Conservation (phyloP, 2,329 filamentous ascomycete species). For the Dryadomyces quercus-mongolicae region DNA sequence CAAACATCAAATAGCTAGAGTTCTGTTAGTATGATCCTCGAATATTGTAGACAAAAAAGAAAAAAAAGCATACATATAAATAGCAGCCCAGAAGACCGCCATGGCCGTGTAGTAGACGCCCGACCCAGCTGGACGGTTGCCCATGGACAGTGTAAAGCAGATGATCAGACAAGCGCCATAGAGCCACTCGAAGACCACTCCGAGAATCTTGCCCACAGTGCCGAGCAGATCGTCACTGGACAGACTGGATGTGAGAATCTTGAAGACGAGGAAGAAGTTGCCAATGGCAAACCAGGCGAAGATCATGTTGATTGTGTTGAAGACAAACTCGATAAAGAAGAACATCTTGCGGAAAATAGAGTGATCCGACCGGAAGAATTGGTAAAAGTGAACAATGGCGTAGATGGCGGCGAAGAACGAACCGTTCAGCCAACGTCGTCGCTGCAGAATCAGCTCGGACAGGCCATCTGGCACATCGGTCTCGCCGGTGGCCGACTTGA, state of each 20-base stretch:
- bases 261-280: constrained; percentile 99
- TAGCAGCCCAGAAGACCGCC: constrained; percentile 95
- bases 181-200: constrained; percentile 89
- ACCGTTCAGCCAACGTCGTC: constrained; percentile 94
- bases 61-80: constrained; percentile 62
- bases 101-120: constrained; percentile 91
- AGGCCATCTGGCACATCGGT: constrained; percentile 93
- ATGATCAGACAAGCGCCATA: constrained; percentile 87
- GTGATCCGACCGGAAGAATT: constrained; percentile 90
- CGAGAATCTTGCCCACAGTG: constrained; percentile 64
- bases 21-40: constrained; percentile 12
- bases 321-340: constrained; percentile 86
- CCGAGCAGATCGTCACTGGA: constrained; percentile 59
- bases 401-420: constrained; percentile 98
- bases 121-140: constrained; percentile 88
- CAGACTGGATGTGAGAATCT: constrained; percentile 83
- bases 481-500: constrained; percentile 93
- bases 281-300: constrained; percentile 98
- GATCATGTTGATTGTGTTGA: constrained; percentile 92
- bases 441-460: constrained; percentile 88
- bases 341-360: constrained; percentile 76
- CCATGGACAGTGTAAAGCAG: constrained; percentile 88
- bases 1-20: constrained; percentile 76
- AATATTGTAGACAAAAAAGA: no score
- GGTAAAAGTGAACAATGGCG: constrained; percentile 86